Evolutionary conservation across 176 grass and related monocot genomes (phyloP), one percentile per base, ranked within the genome.

Genomic region (Urochloa ruziziensis): DNA sequence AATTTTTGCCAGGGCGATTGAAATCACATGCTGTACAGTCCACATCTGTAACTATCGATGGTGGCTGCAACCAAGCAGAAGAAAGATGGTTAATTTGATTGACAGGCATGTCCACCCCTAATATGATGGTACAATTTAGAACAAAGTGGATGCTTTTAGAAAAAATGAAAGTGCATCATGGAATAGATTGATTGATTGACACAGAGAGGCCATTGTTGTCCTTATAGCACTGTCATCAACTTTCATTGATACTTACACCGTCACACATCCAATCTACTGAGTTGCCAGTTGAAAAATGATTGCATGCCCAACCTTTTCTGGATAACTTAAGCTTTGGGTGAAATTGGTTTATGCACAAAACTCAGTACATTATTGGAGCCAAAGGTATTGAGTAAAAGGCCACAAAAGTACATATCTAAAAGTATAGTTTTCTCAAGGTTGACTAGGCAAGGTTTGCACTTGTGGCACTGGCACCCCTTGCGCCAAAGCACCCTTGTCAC

Each of bases 21-120:
- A 98, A 98, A 88, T 98, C 93, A 46, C 96, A 98, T 44, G 96
- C 93, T 70, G 96, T 98, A 82, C 96, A 98, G 61, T 95, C 91
- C 62, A 98, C 93, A 86, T 98, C 92, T 61, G 96, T 88, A 84
- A 98, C 96, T 90, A 98, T 95, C 24, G 96, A 98, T 86, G 93
- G 89, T 39, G 96, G 96, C 96, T 98, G 79, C 58, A 86, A 79
- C 54, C 56, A 78, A 75, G 67, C 33, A 59, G 16, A 16, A 44
- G 77, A 44, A 80, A 49, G 1, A 84, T 62, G 35, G 56, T 70
- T 70, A 74, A 62, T 62, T 36, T 46, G 59, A 53, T 71, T 70
- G 21, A 78, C 65, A 80, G 77, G 77, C 44, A 77, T 70, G 82
- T 29, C 14, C 0, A 62, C 6, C 56, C n/a, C 73, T 78, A 67